Evolutionary conservation across 768 basidiomycete species (phyloP).

Genomic region (Suillus subalutaceus): DNA sequence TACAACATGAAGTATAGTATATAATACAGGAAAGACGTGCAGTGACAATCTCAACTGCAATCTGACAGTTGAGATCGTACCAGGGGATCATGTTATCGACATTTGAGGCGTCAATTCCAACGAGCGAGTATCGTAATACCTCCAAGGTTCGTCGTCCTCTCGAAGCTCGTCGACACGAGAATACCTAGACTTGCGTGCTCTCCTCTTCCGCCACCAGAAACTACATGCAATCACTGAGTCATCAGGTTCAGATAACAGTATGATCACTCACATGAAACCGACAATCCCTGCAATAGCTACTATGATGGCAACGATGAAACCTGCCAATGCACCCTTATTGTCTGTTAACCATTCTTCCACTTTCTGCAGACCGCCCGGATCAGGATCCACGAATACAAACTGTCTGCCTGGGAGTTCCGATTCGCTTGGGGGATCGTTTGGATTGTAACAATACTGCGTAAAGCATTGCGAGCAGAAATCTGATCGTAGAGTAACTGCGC

Average conservation of each 20-base stretch:
- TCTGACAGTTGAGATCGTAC: background rate
- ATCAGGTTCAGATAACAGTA: background rate
- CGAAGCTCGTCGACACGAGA: conserved; percentile 29
- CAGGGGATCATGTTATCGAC: background rate
- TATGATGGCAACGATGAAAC: conserved; percentile 46
- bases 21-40: background rate
- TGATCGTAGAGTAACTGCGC: conserved; percentile 45
- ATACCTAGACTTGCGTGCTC: conserved; percentile 24
- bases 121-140: conserved; percentile 23
- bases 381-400: conserved; percentile 54
- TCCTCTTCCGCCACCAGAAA: conserved; percentile 33
- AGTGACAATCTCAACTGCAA: background rate
- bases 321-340: conserved; percentile 52
- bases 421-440: conserved; percentile 61
- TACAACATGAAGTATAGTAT: background rate
- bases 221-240: conserved; percentile 12
- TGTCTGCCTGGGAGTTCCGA: conserved; percentile 41
- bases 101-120: conserved; percentile 6
- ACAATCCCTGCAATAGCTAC: conserved; percentile 41
- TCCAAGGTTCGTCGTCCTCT: conserved; percentile 36
- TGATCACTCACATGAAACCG: conserved; percentile 36
- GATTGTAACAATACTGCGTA: conserved; percentile 57
- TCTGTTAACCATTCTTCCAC: conserved; percentile 44
- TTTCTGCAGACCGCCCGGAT: conserved; percentile 50
- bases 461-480: conserved; percentile 62